These are phyloP conservation scores for Phaeomoniella chlamydospora DNA, from an alignment of 2,329 filamentous ascomycete species.

Conservation along the genomic window DNA sequence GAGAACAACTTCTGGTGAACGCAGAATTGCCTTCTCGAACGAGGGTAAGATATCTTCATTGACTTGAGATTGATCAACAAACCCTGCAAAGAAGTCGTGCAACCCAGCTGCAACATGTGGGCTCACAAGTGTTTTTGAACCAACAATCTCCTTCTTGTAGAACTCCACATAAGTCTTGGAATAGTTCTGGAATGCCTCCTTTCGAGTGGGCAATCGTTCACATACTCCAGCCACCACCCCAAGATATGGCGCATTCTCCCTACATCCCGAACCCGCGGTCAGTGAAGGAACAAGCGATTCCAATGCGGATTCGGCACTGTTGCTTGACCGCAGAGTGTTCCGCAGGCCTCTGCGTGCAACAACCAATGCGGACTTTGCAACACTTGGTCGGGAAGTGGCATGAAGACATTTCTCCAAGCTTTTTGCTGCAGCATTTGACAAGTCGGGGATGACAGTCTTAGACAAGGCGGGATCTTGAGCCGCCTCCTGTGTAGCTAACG, in stretches of 20 bases:
- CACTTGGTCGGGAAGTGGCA: slow-evolving; percentile 44
- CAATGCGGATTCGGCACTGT: slow-evolving; percentile 46
- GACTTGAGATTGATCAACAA: slow-evolving; percentile 60
- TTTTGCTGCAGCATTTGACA: slow-evolving; percentile 56
- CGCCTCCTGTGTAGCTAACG: slow-evolving; percentile 59
- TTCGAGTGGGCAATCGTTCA: slow-evolving; percentile 51
- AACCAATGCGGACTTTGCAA: slow-evolving; percentile 60
- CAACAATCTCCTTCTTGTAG: slow-evolving; percentile 72
- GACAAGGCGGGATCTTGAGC: slow-evolving; percentile 30
- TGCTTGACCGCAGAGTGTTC: slow-evolving; percentile 48
- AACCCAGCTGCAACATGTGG: slow-evolving; percentile 59
- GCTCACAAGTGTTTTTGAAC: slow-evolving; percentile 59
- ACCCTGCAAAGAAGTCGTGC: slow-evolving; percentile 67
- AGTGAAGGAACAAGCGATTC: slow-evolving; percentile 50
- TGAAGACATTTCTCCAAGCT: slow-evolving; percentile 65
- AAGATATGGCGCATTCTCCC: slow-evolving; percentile 62
- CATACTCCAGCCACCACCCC: slow-evolving; percentile 82
- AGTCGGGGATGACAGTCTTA: slow-evolving; percentile 37
- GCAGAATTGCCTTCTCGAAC: slow-evolving; percentile 75
- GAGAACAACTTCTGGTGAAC: slow-evolving; percentile 80
- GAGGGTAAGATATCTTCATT: slow-evolving; percentile 62
- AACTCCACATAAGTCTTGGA: slow-evolving; percentile 68
- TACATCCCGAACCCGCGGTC: slow-evolving; percentile 51
- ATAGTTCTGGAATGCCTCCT: slow-evolving; percentile 44
- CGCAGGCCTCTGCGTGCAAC: slow-evolving; percentile 69